Percentiles rank a stretch among this genome's conserved stretches.
phyloP scores from a whole-genome alignment of 192 early-diverging fungal species.

The Lunasporangiospora selenospora region DNA sequence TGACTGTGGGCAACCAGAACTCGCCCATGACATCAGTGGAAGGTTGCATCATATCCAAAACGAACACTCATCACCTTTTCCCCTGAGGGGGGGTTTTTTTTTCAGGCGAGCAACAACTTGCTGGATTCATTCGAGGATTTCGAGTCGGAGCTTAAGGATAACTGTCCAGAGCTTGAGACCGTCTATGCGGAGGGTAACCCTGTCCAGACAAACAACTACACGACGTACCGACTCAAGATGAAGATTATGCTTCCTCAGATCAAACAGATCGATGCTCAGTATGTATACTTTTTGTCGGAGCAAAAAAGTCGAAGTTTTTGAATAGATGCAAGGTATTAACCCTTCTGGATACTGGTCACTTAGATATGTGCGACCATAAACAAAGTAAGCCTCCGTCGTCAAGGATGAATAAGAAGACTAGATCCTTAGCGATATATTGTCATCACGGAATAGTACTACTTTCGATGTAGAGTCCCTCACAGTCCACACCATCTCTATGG shows the following conservation, averaged over 20 bases:
- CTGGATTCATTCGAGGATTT: conserved; percentile 82
- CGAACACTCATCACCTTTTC: not conserved
- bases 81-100: not conserved
- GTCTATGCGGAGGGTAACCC: conserved; percentile 98
- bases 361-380: too few species aligned
- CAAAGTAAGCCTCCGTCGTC: too few species aligned
- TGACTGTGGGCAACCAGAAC: conserved; percentile 39
- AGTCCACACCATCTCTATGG: too few species aligned
- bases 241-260: conserved; percentile 84
- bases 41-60: too few species aligned
- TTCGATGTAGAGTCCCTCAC: too few species aligned
- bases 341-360: too few species aligned
- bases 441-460: too few species aligned
- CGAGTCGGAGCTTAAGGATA: conserved; percentile 65
- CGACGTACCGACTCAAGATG: conserved; percentile 88
- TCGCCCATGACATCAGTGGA: not conserved
- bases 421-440: too few species aligned
- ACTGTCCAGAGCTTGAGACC: conserved; percentile 71
- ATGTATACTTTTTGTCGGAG: conserved; percentile 35
- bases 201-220: conserved; percentile 74
- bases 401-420: too few species aligned
- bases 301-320: not conserved
- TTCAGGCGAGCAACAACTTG: conserved; percentile 75
- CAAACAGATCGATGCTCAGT: conserved; percentile 91
- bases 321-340: too few species aligned